Percentiles rank a stretch among this genome's conserved stretches.
Evolutionary conservation across 2,329 filamentous ascomycete genomes (phyloP).

Genomic region (Biscogniauxia sp.): DNA sequence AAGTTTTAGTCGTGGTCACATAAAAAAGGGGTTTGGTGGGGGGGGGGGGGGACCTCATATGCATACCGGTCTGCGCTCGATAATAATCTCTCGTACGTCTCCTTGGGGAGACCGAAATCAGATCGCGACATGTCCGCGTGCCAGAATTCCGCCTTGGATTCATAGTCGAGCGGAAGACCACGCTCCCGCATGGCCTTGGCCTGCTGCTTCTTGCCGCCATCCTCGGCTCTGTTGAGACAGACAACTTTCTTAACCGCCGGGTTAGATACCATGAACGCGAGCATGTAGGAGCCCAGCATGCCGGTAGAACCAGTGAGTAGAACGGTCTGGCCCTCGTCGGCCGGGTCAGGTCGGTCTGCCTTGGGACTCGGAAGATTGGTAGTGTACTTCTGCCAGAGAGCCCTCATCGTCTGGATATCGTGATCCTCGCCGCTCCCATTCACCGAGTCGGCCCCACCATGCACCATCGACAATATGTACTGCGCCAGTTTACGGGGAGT

Average conservation of each 20-base stretch:
- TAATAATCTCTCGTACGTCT: constrained; percentile 36
- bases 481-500: constrained; percentile 34
- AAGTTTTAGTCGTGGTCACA: background rate
- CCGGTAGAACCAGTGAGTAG: constrained; percentile 50
- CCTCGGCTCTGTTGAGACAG: constrained; percentile 47
- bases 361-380: constrained; percentile 25
- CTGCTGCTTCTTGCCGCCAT: constrained; percentile 41
- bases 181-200: constrained; percentile 34
- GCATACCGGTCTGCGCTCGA: constrained; percentile 37
- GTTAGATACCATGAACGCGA: constrained; percentile 36
- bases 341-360: constrained; percentile 28
- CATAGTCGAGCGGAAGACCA: constrained; percentile 35
- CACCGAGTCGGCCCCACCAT: constrained; percentile 7
- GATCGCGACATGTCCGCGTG: constrained; percentile 46
- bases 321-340: constrained; percentile 38
- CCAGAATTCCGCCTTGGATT: constrained; percentile 45
- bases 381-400: constrained; percentile 37
- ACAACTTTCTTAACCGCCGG: constrained; percentile 40
- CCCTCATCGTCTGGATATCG: constrained; percentile 32
- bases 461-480: constrained; percentile 32
- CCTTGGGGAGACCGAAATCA: constrained; percentile 45
- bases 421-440: constrained; percentile 12
- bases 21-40: background rate
- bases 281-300: constrained; percentile 46
- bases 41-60: background rate